Percentiles rank a stretch among this genome's conserved stretches.
Evolutionary conservation across 2,329 filamentous ascomycete species (phyloP).

Genomic region (Didymella exigua): DNA sequence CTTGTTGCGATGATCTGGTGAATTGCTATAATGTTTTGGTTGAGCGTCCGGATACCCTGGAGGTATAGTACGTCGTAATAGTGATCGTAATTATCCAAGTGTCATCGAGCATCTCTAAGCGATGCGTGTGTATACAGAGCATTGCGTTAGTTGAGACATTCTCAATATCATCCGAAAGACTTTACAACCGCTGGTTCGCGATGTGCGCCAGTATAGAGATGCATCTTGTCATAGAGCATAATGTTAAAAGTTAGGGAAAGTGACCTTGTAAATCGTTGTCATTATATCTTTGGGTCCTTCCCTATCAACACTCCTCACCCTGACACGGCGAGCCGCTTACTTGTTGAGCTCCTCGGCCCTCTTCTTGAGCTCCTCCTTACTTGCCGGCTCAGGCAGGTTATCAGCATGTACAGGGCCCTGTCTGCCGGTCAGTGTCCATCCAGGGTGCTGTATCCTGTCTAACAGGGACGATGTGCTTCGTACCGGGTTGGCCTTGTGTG

Average conservation of each 20-base stretch:
- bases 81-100: background rate
- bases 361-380: constrained; percentile 58
- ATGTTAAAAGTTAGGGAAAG: background rate
- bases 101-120: background rate
- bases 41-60: constrained; percentile 6
- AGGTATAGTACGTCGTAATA: background rate
- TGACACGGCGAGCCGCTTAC: constrained; percentile 27
- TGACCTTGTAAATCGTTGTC: background rate
- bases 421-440: constrained; percentile 14
- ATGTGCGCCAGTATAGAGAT: no score
- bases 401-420: constrained; percentile 55
- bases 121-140: no score
- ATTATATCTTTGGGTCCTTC: constrained; percentile 6
- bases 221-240: background rate
- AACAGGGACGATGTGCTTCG: constrained; percentile 15
- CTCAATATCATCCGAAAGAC: background rate
- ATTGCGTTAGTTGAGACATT: no score
- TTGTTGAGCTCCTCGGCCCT: constrained; percentile 58
- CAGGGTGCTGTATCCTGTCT: constrained; percentile 1
- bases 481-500: constrained; percentile 52
- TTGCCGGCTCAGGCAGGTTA: constrained; percentile 52
- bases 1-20: background rate
- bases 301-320: background rate
- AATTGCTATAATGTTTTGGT: background rate
- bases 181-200: no score